These are phyloP conservation scores for Fagopyrum esculentum DNA, from an alignment of 148 eudicot genomes.

Conservation along the genomic window DNA sequence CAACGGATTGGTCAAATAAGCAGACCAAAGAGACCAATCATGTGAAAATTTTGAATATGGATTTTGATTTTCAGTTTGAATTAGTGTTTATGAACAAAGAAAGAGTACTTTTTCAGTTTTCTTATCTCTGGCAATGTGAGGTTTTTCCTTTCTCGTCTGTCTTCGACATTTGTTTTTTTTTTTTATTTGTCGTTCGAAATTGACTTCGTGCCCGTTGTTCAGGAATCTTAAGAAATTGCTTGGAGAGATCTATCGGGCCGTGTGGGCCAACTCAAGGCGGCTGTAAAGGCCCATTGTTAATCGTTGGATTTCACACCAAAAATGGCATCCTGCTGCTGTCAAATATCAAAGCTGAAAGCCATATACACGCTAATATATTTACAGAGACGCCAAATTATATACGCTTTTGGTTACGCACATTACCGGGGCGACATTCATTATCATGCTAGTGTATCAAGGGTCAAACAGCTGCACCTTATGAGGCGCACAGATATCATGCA, in stretches of 20 bases:
- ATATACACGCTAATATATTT: too few species aligned
- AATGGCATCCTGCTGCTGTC: too few species aligned
- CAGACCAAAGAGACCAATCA: slow-evolving; percentile 24
- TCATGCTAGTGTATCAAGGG: too few species aligned
- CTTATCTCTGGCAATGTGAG: neutral
- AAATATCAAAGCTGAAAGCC: too few species aligned
- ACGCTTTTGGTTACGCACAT: too few species aligned
- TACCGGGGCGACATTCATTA: too few species aligned
- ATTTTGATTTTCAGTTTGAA: neutral
- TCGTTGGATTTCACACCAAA: too few species aligned
- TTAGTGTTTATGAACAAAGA: neutral
- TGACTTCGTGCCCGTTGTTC: neutral
- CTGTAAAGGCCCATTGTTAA: neutral
- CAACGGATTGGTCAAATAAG: neutral
- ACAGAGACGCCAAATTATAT: too few species aligned
- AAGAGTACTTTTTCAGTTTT: neutral
- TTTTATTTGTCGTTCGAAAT: neutral
- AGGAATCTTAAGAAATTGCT: slow-evolving; percentile 3
- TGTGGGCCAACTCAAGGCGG: slow-evolving; percentile 1
- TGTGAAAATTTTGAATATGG: slow-evolving; percentile 11
- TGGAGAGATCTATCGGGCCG: neutral
- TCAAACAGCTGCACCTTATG: too few species aligned
- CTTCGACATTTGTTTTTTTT: neutral
- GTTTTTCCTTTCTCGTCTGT: neutral
- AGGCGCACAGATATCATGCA: too few species aligned